Percentiles rank a stretch among this genome's conserved stretches.
These are phyloP conservation scores for Auxenochlorella pyrenoidosa DNA, from an alignment of 139 green algal species.

Conservation along the genomic window DNA sequence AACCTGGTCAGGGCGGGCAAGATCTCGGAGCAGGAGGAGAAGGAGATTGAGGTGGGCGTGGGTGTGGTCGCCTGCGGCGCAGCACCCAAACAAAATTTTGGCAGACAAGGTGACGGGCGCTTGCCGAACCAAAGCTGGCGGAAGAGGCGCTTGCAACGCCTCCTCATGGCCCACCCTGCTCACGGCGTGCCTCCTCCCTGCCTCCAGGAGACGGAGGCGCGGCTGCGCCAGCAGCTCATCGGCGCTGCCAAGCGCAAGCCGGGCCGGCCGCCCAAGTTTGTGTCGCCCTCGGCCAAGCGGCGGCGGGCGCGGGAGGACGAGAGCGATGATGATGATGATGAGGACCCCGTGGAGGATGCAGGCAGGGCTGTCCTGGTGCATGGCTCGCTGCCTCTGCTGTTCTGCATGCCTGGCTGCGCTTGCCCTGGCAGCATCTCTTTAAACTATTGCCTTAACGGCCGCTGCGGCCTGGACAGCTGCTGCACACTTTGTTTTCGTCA, in stretches of 20 bases:
- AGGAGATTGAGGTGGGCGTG: conserved; percentile 11
- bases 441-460: too few relatives aligned
- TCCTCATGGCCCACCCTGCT: background rate
- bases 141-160: background rate
- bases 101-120: too few relatives aligned
- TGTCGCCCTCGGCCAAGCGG: conserved; percentile 6
- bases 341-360: background rate
- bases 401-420: background rate
- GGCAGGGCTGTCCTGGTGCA: background rate
- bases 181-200: background rate
- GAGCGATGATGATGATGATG: background rate
- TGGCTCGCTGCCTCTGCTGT: background rate
- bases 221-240: background rate
- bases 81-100: too few relatives aligned
- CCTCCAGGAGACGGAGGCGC: background rate
- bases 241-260: background rate
- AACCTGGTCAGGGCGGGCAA: background rate
- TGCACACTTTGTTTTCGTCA: too few relatives aligned
- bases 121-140: background rate
- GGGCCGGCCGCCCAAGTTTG: conserved; percentile 20
- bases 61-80: background rate
- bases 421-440: background rate
- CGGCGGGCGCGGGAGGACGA: background rate
- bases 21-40: background rate
- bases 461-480: too few relatives aligned